Base-by-base conservation (phyloP, 108 stramenopile species). In the Hondaea fermentalgiana region DNA sequence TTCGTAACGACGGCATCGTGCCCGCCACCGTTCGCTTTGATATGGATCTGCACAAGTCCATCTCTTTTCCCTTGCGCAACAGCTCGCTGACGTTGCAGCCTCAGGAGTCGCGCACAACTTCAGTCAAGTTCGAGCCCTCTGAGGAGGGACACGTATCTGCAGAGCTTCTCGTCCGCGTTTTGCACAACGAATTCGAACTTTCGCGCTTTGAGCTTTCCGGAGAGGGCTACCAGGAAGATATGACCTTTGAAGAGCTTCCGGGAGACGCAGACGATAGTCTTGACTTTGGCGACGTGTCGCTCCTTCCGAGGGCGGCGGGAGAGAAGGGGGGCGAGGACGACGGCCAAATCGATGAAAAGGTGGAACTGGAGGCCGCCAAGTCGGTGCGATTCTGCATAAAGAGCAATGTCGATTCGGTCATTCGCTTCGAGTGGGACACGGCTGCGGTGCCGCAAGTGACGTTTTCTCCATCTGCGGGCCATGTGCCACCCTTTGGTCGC, bases 1-100 rank as follows among this genome's bases (percentile, higher is more conserved):
- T 94, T 4, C 91, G 92, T 21, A 94, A 94, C 90, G 94, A 93
- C 60, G 94, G 94, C 28, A 89, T 93, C 14, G 60, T 94, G 16
- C 89, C 92, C n/a, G 90, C 90, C 21, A 93, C 92, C 35, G 92
- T 91, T 43, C 88, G 93, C n/a, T 92, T 94, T 58, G 91, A 93
- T 57, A 55, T 93, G 83, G 44, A 14, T 12, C 87, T 72, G 5
- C 28, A 58, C 59, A 43, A 57, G 23, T 59, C 51, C 69, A 88
- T 91, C 47, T 16, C 5, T 19, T 91, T 76, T 44, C 8, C 72
- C 23, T 51, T 88, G 47, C 60, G 60, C 14, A 72, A 72, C 42
- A 64, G 57, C 53, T 88, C 87, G 17, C 72, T 88, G 57, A 14
- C 45, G 6, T 57, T 90, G 44, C 35, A 88, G 35, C 88, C 90